Percentiles rank a stretch among this genome's conserved stretches.
These are phyloP conservation scores for Leccinum fuscescens DNA, from an alignment of 1,284 basidiomycete species.

Conservation along the genomic window DNA sequence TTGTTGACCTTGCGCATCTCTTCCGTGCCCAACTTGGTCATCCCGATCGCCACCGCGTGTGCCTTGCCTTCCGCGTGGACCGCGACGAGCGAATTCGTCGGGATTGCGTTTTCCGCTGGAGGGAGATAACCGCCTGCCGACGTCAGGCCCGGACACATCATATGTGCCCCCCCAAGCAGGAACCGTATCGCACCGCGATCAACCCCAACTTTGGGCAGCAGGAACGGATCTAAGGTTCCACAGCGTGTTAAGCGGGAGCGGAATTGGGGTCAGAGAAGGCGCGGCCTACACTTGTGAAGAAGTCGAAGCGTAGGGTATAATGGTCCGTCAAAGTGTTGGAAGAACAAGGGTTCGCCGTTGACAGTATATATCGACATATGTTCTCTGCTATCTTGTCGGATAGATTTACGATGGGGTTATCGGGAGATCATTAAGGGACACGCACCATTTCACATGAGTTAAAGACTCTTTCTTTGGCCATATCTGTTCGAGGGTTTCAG, in stretches of 20 bases:
- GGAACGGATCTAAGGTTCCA: conserved; percentile 71
- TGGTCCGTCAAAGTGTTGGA: conserved; percentile 96
- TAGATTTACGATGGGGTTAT: conserved; percentile 6
- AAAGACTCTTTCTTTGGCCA: conserved; percentile 99
- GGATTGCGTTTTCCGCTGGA: conserved; percentile 65
- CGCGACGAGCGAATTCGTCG: conserved; percentile 75
- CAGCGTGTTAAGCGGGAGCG: neutral
- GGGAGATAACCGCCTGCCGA: conserved; percentile 90
- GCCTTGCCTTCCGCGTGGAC: conserved; percentile 97
- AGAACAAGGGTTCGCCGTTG: conserved; percentile 85
- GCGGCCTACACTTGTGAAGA: conserved; percentile 83
- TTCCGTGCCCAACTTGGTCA: conserved; percentile 81
- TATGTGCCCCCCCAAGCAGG: conserved; percentile 88
- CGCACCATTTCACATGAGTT: conserved; percentile 92
- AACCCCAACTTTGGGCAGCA: conserved; percentile 86
- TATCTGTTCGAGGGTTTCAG: conserved; percentile 82
- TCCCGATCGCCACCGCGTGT: conserved; percentile 85
- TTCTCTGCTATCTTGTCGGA: conserved; percentile 71
- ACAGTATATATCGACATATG: conserved; percentile 92
- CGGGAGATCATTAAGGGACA: conserved; percentile 5
- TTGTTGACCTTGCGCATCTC: conserved; percentile 91
- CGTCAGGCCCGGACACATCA: conserved; percentile 97
- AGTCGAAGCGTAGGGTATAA: conserved; percentile 86
- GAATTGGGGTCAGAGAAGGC: neutral
- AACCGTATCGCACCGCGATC: conserved; percentile 99